Evolutionary conservation across 1,284 basidiomycete genomes (phyloP).

Genomic region (Rhizoctonia solani): DNA sequence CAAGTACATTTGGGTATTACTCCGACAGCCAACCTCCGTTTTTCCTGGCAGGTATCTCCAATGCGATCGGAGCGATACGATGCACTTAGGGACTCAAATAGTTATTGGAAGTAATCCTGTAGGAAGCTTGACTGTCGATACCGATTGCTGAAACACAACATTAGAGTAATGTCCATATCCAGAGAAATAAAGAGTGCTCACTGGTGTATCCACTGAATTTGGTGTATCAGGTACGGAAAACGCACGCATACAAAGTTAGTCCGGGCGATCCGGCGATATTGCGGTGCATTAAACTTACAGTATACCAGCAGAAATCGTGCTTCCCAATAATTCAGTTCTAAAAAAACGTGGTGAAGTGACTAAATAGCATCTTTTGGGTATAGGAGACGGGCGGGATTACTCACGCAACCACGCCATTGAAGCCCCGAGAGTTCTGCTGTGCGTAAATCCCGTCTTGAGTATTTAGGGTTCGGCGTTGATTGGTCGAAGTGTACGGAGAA

Average conservation of each 20-base stretch:
- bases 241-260: too few relatives aligned
- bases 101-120: constrained; percentile 20
- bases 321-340: constrained; percentile 28
- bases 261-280: too few relatives aligned
- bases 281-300: too few relatives aligned
- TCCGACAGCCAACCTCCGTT: too few relatives aligned
- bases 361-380: too few relatives aligned
- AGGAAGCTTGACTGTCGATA: constrained; percentile 13
- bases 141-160: constrained; percentile 29
- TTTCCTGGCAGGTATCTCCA: too few relatives aligned
- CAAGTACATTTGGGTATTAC: too few relatives aligned
- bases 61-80: too few relatives aligned
- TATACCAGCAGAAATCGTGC: constrained; percentile 3
- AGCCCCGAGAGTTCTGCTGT: constrained; percentile 20
- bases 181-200: constrained; percentile 14
- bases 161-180: not conserved
- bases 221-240: too few relatives aligned
- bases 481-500: constrained; percentile 19
- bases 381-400: too few relatives aligned
- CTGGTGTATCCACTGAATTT: constrained; percentile 30
- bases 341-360: not conserved
- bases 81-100: constrained; percentile 21
- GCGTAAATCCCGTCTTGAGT: constrained; percentile 22
- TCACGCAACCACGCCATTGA: constrained; percentile 27
- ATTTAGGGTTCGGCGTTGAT: constrained; percentile 15